These are phyloP conservation scores for Heritiera littoralis DNA, from an alignment of 345 rosid genomes.

Conservation along the genomic window DNA sequence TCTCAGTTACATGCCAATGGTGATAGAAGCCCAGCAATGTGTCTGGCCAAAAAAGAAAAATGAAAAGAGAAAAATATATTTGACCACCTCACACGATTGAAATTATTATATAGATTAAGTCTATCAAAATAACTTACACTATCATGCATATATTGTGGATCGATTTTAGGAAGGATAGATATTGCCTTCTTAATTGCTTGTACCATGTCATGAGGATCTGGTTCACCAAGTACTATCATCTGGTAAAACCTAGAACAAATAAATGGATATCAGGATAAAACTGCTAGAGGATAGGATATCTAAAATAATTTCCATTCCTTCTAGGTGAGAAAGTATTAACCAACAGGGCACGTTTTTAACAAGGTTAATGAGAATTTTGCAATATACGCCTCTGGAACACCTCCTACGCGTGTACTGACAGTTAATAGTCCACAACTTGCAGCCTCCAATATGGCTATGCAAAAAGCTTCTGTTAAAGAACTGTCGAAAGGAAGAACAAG, in stretches of 20 bases:
- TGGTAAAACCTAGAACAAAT: conserved; percentile 67
- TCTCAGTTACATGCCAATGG: neutral
- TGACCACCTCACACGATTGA: neutral
- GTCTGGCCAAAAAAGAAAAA: conserved; percentile 30
- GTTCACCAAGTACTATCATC: conserved; percentile 94
- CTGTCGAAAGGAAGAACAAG: conserved; percentile 42
- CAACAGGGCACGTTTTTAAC: neutral
- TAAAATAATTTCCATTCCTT: neutral
- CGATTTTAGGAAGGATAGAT: conserved; percentile 74
- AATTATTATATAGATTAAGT: neutral
- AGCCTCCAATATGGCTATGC: conserved; percentile 97
- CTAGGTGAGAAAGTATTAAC: neutral
- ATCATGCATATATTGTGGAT: conserved; percentile 82
- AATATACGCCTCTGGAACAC: conserved; percentile 87
- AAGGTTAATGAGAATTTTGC: neutral
- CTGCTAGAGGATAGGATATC: neutral
- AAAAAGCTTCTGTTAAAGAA: conserved; percentile 97
- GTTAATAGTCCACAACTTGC: conserved; percentile 97
- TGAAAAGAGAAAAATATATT: neutral
- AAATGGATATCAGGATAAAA: neutral
- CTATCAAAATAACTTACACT: conserved; percentile 49
- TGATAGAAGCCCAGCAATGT: neutral
- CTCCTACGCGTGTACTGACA: conserved; percentile 94
- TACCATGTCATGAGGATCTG: conserved; percentile 95
- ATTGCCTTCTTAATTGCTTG: conserved; percentile 76